A percentile compares a stretch with the other conserved stretches of the same genome.
phyloP scores from a whole-genome alignment of 169 alveolate genomes.

The Plasmodium inui region DNA sequence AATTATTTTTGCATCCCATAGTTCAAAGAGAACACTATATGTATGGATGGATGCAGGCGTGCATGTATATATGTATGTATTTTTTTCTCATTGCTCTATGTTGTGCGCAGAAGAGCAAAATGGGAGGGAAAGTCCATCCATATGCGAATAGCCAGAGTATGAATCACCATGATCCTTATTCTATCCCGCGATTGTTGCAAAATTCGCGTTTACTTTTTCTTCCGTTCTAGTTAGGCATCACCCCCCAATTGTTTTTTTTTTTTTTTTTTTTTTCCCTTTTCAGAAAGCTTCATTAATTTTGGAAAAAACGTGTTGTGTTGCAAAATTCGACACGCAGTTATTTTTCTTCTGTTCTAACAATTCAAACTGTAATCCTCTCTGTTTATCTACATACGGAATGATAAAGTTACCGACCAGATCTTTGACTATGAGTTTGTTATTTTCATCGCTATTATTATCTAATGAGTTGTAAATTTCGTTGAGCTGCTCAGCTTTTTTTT shows the following conservation, averaged over 20 bases:
- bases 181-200: background rate
- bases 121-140: background rate
- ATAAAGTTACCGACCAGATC: constrained; percentile 74
- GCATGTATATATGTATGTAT: background rate
- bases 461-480: constrained; percentile 67
- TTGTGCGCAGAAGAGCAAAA: background rate
- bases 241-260: background rate
- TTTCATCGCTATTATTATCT: constrained; percentile 49
- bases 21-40: background rate
- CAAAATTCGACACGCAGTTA: constrained; percentile 54
- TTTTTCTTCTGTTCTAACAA: constrained; percentile 63
- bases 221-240: background rate
- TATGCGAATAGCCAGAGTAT: background rate
- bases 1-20: background rate
- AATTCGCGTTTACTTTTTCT: background rate
- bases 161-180: background rate
- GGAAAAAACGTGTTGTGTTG: constrained; percentile 70
- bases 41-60: background rate
- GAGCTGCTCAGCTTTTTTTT: constrained; percentile 73
- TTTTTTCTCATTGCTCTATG: background rate
- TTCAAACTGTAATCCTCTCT: constrained; percentile 68
- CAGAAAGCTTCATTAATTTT: constrained; percentile 64
- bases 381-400: constrained; percentile 75
- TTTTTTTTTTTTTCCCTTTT: background rate
- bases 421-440: constrained; percentile 58